Evolutionary conservation across 495 filamentous ascomycete species (phyloP).

Genomic region (Penicillium paxilli): DNA sequence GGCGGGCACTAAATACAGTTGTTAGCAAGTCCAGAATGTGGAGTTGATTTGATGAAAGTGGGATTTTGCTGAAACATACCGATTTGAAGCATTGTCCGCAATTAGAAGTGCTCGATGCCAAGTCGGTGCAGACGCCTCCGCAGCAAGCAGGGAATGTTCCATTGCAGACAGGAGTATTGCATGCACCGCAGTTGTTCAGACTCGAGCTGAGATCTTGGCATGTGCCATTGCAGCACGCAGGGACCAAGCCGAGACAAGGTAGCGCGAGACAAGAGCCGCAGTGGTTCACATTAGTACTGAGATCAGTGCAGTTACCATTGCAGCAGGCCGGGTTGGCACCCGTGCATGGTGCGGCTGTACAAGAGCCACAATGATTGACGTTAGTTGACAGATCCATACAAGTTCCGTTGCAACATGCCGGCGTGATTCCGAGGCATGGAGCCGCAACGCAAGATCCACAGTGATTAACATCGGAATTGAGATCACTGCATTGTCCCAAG

Average conservation of each 20-base stretch:
- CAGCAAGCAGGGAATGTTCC: conserved; percentile 15
- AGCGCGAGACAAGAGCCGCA: conserved; percentile 14
- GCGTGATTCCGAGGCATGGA: conserved; percentile 6
- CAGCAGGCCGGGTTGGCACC: conserved; percentile 10
- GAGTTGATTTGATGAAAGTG: background rate
- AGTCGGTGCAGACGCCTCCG: conserved; percentile 10
- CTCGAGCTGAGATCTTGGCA: conserved; percentile 9
- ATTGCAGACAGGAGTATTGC: conserved; percentile 1
- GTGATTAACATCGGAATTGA: conserved; percentile 2
- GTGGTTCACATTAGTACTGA: conserved; percentile 5
- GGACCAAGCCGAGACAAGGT: conserved; percentile 7
- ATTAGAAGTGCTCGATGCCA: conserved; percentile 4
- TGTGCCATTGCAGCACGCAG: conserved; percentile 16
- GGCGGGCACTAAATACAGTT: conserved; percentile 10
- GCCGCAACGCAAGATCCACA: conserved; percentile 11
- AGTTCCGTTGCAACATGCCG: conserved; percentile 8
- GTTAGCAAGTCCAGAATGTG: background rate
- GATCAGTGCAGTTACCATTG: conserved; percentile 12
- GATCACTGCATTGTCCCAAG: conserved; percentile 8
- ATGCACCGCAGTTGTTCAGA: conserved; percentile 16
- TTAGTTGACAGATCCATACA: conserved; percentile 10
- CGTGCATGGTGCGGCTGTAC: conserved; percentile 2
- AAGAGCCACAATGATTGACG: conserved; percentile 8
- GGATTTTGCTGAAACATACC: background rate
- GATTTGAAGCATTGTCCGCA: conserved; percentile 19